Evolutionary conservation across 2,329 filamentous ascomycete genomes (phyloP).

Genomic region (Ceratocystis lukuohia): DNA sequence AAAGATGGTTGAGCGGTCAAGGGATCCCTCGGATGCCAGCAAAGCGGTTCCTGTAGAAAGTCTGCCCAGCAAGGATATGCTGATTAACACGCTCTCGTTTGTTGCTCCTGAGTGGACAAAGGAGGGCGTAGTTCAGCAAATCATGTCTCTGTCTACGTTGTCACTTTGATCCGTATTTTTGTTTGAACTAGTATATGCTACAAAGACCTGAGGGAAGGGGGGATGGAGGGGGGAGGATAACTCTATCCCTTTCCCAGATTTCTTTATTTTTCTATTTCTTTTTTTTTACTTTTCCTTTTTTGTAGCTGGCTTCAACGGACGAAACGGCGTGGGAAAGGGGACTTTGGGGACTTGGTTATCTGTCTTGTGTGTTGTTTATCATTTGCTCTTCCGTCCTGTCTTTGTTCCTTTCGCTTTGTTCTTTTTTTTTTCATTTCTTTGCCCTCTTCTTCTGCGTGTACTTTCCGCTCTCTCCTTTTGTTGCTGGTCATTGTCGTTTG

Average conservation of each 20-base stretch:
- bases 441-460: neutral
- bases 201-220: neutral
- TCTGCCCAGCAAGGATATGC: slow-evolving; percentile 51
- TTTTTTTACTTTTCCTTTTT: neutral
- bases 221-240: neutral
- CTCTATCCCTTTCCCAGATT: slow-evolving; percentile 9
- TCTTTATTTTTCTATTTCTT: neutral
- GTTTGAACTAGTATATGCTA: neutral
- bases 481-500: neutral
- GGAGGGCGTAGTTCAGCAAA: slow-evolving; percentile 52
- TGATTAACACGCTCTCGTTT: slow-evolving; percentile 55
- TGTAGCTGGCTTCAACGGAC: neutral
- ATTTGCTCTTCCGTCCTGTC: neutral
- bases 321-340: neutral
- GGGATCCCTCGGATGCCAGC: slow-evolving; percentile 39
- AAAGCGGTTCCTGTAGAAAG: slow-evolving; percentile 45
- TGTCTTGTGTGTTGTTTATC: neutral
- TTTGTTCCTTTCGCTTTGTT: neutral
- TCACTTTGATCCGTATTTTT: slow-evolving; percentile 9
- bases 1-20: slow-evolving; percentile 53
- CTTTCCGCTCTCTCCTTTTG: neutral
- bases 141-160: slow-evolving; percentile 60
- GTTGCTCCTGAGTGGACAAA: slow-evolving; percentile 47
- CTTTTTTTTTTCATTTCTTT: neutral
- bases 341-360: neutral